phyloP scores from a whole-genome alignment of 148 eudicot genomes.

The Cornus suecica region DNA sequence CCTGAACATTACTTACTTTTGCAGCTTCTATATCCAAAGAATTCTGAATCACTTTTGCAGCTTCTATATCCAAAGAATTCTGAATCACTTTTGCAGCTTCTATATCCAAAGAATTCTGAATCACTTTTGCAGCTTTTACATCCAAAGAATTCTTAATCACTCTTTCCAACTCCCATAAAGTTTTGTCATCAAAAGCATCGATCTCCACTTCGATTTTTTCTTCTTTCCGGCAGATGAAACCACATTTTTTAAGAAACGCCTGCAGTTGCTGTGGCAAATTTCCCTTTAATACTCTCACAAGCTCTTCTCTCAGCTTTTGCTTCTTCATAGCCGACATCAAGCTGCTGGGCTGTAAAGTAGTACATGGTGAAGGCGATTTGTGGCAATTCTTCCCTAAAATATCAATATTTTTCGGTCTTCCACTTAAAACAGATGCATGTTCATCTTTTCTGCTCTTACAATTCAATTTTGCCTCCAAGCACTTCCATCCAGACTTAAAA shows the following conservation, averaged over 20 bases:
- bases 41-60: conserved; percentile 24
- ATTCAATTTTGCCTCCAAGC: conserved; percentile 36
- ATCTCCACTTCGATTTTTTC: conserved; percentile 26
- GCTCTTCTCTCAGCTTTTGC: conserved; percentile 27
- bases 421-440: conserved; percentile 11
- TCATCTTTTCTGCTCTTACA: conserved; percentile 13
- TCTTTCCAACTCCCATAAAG: conserved; percentile 32
- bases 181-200: conserved; percentile 26
- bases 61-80: conserved; percentile 21
- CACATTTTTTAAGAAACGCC: conserved; percentile 21
- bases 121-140: conserved; percentile 14
- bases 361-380: conserved; percentile 6
- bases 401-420: conserved; percentile 7
- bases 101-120: conserved; percentile 16
- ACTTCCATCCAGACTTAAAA: conserved; percentile 52
- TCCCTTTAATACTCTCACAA: conserved; percentile 16
- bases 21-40: conserved; percentile 14
- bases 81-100: conserved; percentile 30
- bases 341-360: conserved; percentile 10
- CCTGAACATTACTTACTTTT: not conserved
- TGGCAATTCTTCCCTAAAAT: not conserved
- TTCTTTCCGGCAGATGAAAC: conserved; percentile 16
- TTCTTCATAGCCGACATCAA: conserved; percentile 35
- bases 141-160: conserved; percentile 13
- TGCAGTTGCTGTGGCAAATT: conserved; percentile 26